Conservation (phyloP, 495 filamentous ascomycete genomes). For the Penicillium alfredii region DNA sequence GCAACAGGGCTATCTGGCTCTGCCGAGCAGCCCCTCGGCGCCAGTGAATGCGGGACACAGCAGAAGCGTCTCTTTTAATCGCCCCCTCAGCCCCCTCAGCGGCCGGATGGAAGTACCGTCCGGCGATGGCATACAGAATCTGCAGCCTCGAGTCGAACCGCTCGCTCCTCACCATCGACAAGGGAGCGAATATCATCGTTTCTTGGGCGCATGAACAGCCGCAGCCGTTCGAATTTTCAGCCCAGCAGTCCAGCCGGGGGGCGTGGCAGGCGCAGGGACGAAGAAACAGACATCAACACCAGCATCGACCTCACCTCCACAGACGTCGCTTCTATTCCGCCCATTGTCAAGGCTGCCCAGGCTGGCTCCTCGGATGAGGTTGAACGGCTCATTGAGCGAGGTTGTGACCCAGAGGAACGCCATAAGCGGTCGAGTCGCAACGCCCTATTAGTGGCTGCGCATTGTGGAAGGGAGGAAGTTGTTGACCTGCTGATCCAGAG, state of each 20-base stretch:
- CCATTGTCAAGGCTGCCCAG: conserved; percentile 39
- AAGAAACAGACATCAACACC: conserved; percentile 23
- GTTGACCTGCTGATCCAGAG: conserved; percentile 35
- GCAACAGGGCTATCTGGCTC: conserved; percentile 8
- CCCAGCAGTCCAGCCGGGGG: conserved; percentile 1
- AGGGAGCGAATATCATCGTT: conserved; percentile 19
- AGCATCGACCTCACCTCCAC: conserved; percentile 39
- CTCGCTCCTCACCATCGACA: conserved; percentile 15
- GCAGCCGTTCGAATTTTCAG: conserved; percentile 11
- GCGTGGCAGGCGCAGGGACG: conserved; percentile 15
- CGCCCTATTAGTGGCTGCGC: conserved; percentile 41
- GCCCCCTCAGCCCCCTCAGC: conserved; percentile 5
- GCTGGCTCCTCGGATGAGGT: conserved; percentile 34
- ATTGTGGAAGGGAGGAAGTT: conserved; percentile 41
- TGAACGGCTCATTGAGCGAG: conserved; percentile 33
- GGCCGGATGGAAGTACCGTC: conserved; percentile 4
- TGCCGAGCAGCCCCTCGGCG: conserved; percentile 20
- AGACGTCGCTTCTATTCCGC: conserved; percentile 28
- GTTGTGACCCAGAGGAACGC: conserved; percentile 33
- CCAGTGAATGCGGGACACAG: conserved; percentile 18
- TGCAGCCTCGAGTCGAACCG: conserved; percentile 6
- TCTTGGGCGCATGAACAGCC: conserved; percentile 21
- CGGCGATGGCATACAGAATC: conserved; percentile 26
- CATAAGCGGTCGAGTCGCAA: conserved; percentile 33
- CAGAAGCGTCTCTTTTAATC: conserved; percentile 18